phyloP scores from a whole-genome alignment of 2,329 filamentous ascomycete genomes.

The Lasiodiplodia citricola region DNA sequence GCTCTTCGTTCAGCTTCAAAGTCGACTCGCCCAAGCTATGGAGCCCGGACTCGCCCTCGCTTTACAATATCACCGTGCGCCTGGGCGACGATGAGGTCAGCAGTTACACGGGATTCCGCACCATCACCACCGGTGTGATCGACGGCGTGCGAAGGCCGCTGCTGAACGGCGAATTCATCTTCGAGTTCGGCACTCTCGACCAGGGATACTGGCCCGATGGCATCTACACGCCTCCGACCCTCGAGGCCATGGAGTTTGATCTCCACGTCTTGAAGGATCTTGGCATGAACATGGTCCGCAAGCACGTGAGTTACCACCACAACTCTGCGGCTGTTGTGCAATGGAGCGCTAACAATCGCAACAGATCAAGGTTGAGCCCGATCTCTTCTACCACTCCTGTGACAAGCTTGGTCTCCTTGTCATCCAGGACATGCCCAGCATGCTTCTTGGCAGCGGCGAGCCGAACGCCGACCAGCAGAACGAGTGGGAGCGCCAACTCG shows the following conservation, averaged over 20 bases:
- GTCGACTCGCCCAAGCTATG: constrained; percentile 64
- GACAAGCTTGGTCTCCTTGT: constrained; percentile 70
- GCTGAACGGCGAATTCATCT: constrained; percentile 71
- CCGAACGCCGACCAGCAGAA: constrained; percentile 58
- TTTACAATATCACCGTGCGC: constrained; percentile 68
- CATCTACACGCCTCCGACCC: constrained; percentile 67
- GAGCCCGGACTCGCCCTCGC: constrained; percentile 66
- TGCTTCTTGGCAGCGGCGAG: constrained; percentile 47
- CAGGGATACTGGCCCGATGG: constrained; percentile 77
- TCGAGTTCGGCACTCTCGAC: constrained; percentile 71
- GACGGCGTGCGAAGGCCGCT: constrained; percentile 66
- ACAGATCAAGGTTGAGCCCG: constrained; percentile 70
- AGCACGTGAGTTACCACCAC: constrained; percentile 60
- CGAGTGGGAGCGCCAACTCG: constrained; percentile 69
- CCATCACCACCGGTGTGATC: constrained; percentile 61
- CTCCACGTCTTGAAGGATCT: constrained; percentile 67
- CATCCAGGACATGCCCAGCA: constrained; percentile 74
- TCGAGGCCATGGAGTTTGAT: constrained; percentile 72
- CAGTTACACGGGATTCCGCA: constrained; percentile 74
- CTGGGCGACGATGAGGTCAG: constrained; percentile 59
- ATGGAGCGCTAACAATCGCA: neutral
- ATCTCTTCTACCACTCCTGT: constrained; percentile 70
- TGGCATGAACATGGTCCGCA: constrained; percentile 73
- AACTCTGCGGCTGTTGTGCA: neutral
- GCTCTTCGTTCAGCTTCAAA: constrained; percentile 60